Base-by-base conservation (phyloP, 805 yeast genomes). In the Maudiozyma barnettii region DNA sequence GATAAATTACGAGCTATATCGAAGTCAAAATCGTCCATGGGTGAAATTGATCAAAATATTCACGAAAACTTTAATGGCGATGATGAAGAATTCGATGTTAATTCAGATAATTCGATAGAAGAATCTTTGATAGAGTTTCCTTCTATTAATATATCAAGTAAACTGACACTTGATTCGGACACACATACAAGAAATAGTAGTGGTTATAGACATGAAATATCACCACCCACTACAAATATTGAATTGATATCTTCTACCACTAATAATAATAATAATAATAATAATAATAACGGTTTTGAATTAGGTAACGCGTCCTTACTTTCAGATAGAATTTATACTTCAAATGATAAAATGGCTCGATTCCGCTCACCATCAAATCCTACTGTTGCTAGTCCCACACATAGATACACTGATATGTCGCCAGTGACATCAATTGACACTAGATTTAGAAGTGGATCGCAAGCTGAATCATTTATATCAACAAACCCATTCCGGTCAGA, bases 401-500 rank as follows among this genome's bases (percentile, higher is more conserved):
- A 14, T 10, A 13, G 4, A 36, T 26, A 41, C 4, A 26, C 26
- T 5, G 10, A 45, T 21, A n/a, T 39, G 35, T 39, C 47, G 2
- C 47, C 47, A 40, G 45, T 43, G 20, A 49, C 43, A 46, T 44
- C 39, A 20, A 49, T 21, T 36, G 49, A 45, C 20, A 40, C 42
- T n/a, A 40, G 44, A 20, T 23, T 33, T 9, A 39, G 42, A 22
- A 35, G 20, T 18, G 30, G 23, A 19, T 41, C 44, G 5, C 20
- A 31, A 36, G 4, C 13, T 13, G 46, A 39, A 4, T 16, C 44
- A 19, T 45, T 47, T 20, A 18, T 26, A 8, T 22, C 45, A 2
- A 43, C 44, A 16, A 51, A 51, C 19, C 53, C 53, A 19, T 51
- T 51, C 33, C 43, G 50, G 13, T 21, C 39, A n/a, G 22, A 22